Evolutionary conservation across 495 filamentous ascomycete genomes (phyloP).

Genomic region (Neurospora hispaniola): DNA sequence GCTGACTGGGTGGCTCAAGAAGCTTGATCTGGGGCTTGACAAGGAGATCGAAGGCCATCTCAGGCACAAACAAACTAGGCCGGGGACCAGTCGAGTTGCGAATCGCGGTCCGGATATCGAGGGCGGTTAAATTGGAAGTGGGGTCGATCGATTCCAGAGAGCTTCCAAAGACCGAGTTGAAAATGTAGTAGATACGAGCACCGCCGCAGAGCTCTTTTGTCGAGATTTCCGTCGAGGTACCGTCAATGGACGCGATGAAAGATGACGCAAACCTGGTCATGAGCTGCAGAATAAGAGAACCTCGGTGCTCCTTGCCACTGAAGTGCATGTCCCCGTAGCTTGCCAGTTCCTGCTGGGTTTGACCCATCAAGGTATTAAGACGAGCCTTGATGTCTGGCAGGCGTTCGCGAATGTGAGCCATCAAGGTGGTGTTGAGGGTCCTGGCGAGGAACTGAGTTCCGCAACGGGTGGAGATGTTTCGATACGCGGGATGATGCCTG

Average conservation of each 20-base stretch:
- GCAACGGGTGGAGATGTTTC: constrained; percentile 89
- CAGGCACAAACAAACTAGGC: constrained; percentile 91
- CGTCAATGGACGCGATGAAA: constrained; percentile 98
- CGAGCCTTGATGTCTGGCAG: constrained; percentile 96
- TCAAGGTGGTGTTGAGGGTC: constrained; percentile 86
- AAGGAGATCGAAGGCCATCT: constrained; percentile 92
- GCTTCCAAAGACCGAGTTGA: constrained; percentile 98
- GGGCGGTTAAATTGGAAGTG: constrained; percentile 83
- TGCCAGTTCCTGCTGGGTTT: constrained; percentile 96
- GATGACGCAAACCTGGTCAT: constrained; percentile 98
- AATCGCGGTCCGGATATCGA: constrained; percentile 97
- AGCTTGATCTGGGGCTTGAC: constrained; percentile 99
- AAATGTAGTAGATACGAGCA: constrained; percentile 97
- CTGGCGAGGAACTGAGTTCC: constrained; percentile 94
- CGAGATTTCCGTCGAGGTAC: constrained; percentile 95
- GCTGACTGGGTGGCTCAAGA: constrained; percentile 86
- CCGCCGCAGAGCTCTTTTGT: constrained; percentile 97
- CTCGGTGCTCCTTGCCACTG: constrained; percentile 92
- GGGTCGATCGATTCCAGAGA: constrained; percentile 93
- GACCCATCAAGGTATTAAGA: constrained; percentile 95
- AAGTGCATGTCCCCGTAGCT: constrained; percentile 98
- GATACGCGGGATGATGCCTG: constrained; percentile 90
- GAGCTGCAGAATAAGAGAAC: constrained; percentile 86
- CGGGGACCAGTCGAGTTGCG: constrained; percentile 95
- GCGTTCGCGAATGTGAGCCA: constrained; percentile 92